phyloP scores from a whole-genome alignment of 176 grass and related monocot genomes.

The Musa troglodytarum region DNA sequence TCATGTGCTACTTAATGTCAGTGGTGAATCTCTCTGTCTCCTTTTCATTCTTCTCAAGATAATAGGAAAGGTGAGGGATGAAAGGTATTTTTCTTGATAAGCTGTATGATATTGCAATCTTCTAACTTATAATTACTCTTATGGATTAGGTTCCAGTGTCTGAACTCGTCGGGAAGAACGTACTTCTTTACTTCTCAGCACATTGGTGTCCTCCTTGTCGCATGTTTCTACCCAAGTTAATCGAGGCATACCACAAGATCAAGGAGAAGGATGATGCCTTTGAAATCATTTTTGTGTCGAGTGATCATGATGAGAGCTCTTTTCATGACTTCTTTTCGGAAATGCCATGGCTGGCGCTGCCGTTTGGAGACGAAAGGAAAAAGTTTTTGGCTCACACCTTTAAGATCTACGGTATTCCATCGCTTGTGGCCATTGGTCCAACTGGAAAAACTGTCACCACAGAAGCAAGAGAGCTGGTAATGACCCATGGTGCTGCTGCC shows the following conservation, averaged over 20 bases:
- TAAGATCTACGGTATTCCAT: constrained; percentile 45
- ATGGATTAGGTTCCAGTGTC: constrained; percentile 44
- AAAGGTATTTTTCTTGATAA: not conserved
- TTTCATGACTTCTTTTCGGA: constrained; percentile 52
- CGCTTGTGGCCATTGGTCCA: constrained; percentile 62
- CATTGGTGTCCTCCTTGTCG: constrained; percentile 59
- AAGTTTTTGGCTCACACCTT: constrained; percentile 31
- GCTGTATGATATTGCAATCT: not conserved
- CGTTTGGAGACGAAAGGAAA: constrained; percentile 58
- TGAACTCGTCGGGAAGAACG: constrained; percentile 74
- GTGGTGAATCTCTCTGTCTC: not conserved
- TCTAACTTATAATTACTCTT: not conserved
- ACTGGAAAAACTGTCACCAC: constrained; percentile 44
- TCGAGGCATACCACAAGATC: constrained; percentile 63
- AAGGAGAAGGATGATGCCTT: constrained; percentile 62
- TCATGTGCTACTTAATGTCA: not conserved
- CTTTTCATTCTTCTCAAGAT: not conserved
- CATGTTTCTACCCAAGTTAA: constrained; percentile 58
- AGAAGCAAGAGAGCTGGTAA: constrained; percentile 34
- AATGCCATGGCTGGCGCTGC: constrained; percentile 85
- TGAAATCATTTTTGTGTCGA: constrained; percentile 70
- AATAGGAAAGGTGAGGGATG: not conserved
- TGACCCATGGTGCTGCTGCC: constrained; percentile 47
- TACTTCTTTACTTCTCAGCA: constrained; percentile 85
- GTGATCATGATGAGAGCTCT: constrained; percentile 51